Base-by-base conservation (phyloP, 2,329 filamentous ascomycete species). In the Capronia americana region DNA sequence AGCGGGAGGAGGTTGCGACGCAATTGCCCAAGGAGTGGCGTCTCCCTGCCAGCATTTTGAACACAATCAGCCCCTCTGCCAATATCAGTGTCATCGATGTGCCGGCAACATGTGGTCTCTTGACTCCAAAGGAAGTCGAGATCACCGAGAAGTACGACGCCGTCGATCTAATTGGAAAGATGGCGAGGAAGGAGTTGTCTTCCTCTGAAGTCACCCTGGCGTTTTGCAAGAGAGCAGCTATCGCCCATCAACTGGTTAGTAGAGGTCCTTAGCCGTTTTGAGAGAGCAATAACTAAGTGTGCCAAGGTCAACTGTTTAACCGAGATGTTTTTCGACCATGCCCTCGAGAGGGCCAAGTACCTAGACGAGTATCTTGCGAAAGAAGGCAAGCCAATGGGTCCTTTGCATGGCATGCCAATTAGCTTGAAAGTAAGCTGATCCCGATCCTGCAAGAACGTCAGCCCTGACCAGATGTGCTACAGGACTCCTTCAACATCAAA, bases 391-490 rank as follows among this genome's bases (percentile, higher is more conserved):
- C 75, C 82, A 0, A 77, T 83, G 44, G 90, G 90, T 0, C 88
- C 89, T 1, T 80, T 92, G 2, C 89, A 92, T 74, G 57, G 92
- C 91, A 73, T 69, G 62, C 66, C 69, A 7, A 63, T 69, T 6
- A 59, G 55, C 23, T 17, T 66, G n/a, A 65, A 69, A 58, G 64
- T 68, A 28, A 53, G 50, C 24, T 2, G 50, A 12, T 23, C 50
- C 14, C 11, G 5, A 6, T n/a, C 14, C n/a, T 12, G 14, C 24
- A 12, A 53, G 24, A 24, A 10, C 7, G 50, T 34, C 3, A 34
- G 32, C 32, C 32, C 64, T 41, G 6, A 60, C 28, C 53, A 46
- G 34, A 70, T 70, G 1, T 23, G 87, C 78, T 58, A 67, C 50
- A 74, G 69, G 82, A 83, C 67, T 79, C 69, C 38, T 74, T 74